Evolutionary conservation across 257 asterid species (phyloP).

Genomic region (Salvia splendens): DNA sequence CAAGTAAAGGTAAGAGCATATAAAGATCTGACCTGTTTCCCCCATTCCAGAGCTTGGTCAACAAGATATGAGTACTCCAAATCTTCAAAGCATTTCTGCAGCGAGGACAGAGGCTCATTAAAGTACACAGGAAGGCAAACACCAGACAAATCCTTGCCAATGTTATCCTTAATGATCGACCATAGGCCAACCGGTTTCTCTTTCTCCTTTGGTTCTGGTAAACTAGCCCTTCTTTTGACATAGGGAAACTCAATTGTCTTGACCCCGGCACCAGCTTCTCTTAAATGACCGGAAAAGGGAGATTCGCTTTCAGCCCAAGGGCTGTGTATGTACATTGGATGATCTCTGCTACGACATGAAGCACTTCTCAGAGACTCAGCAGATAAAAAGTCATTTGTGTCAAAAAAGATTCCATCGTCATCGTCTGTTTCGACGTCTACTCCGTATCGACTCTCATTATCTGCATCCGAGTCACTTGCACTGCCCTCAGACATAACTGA

Average conservation of each 20-base stretch:
- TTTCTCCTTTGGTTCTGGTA: conserved; percentile 96
- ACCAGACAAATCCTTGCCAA: conserved; percentile 98
- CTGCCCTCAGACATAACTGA: conserved; percentile 96
- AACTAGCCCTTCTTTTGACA: conserved; percentile 70
- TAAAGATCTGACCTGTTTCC: conserved; percentile 68
- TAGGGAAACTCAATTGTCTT: conserved; percentile 67
- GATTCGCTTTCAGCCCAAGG: conserved; percentile 65
- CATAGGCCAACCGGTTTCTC: conserved; percentile 96
- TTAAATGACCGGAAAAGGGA: conserved; percentile 54
- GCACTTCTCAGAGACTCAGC: conserved; percentile 90
- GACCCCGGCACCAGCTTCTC: conserved; percentile 56
- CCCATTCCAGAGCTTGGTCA: conserved; percentile 91
- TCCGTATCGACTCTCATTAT: conserved; percentile 83
- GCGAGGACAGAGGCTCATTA: conserved; percentile 95
- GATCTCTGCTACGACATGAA: conserved; percentile 85
- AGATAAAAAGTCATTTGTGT: conserved; percentile 83
- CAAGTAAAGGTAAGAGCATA: conserved; percentile 25
- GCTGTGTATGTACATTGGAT: conserved; percentile 50
- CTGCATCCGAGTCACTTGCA: conserved; percentile 90
- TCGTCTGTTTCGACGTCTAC: conserved; percentile 89
- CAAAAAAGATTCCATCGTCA: conserved; percentile 80
- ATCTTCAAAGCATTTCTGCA: conserved; percentile 98
- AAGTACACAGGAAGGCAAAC: conserved; percentile 99
- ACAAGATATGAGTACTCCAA: conserved; percentile 93
- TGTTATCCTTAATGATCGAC: conserved; percentile 98